Evolutionary conservation across 2,329 filamentous ascomycete genomes (phyloP).

Genomic region (Hypoxylon sp.): DNA sequence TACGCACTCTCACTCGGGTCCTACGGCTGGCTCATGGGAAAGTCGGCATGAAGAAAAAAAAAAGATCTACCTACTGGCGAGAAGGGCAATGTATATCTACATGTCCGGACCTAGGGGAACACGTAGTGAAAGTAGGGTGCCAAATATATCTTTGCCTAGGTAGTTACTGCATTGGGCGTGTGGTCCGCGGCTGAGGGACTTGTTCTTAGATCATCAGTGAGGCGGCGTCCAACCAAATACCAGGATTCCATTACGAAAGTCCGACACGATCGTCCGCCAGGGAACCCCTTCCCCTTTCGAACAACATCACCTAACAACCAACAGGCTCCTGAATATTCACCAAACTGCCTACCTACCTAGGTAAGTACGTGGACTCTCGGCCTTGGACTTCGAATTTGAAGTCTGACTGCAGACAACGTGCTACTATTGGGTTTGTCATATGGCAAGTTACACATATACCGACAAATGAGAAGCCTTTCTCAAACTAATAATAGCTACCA

Average conservation of each 20-base stretch:
- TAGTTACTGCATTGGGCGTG: slow-evolving; percentile 3
- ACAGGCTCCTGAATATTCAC: background rate
- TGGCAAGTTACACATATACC: slow-evolving; percentile 11
- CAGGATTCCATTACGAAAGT: slow-evolving; percentile 7
- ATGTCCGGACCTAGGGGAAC: slow-evolving; percentile 5
- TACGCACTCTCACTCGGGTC: slow-evolving; percentile 30
- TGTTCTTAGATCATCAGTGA: slow-evolving; percentile 13
- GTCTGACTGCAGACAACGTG: slow-evolving; percentile 22
- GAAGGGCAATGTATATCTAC: slow-evolving; percentile 19
- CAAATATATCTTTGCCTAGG: slow-evolving; percentile 34
- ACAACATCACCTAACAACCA: slow-evolving; percentile 5
- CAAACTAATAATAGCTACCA: slow-evolving; percentile 18
- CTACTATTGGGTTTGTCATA: slow-evolving; percentile 15
- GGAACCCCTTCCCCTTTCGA: background rate
- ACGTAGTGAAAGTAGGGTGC: slow-evolving; percentile 14
- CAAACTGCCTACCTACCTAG: no score
- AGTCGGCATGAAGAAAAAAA: slow-evolving; percentile 3
- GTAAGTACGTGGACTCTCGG: slow-evolving; percentile 9
- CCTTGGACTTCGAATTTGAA: slow-evolving; percentile 11
- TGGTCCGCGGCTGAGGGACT: slow-evolving; percentile 36
- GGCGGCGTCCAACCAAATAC: slow-evolving; percentile 25
- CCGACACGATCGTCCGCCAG: slow-evolving; percentile 9
- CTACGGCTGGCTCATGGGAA: slow-evolving; percentile 25
- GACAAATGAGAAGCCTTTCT: slow-evolving; percentile 5
- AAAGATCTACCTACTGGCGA: background rate